A percentile compares a stretch with the other conserved stretches of the same genome.
phyloP scores from a whole-genome alignment of 1,139 yeast genomes.

The Debaryomyces nepalensis region DNA sequence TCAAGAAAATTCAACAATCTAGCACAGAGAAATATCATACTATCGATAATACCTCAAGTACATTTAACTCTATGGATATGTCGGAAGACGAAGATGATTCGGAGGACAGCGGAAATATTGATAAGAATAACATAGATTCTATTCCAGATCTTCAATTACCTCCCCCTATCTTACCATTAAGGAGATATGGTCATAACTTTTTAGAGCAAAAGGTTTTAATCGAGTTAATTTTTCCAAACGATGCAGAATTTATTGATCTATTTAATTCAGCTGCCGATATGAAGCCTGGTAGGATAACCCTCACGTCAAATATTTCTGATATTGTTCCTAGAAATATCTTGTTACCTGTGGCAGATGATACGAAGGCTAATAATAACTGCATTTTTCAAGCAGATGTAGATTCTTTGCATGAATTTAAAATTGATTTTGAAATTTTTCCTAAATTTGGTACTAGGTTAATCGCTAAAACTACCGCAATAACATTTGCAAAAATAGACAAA shows the following conservation, averaged over 20 bases:
- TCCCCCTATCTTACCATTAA: conserved; percentile 91
- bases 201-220: conserved; percentile 85
- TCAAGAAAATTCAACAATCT: neutral
- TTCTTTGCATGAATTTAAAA: conserved; percentile 63
- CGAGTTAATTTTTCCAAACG: conserved; percentile 69
- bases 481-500: conserved; percentile 51
- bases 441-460: conserved; percentile 91
- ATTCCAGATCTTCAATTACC: conserved; percentile 93
- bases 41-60: neutral
- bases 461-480: conserved; percentile 84
- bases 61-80: conserved; percentile 28
- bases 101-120: conserved; percentile 42
- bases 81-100: conserved; percentile 44
- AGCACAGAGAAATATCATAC: conserved; percentile 8
- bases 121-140: conserved; percentile 56
- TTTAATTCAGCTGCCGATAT: conserved; percentile 49
- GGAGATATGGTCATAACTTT: conserved; percentile 95
- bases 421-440: conserved; percentile 92
- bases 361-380: conserved; percentile 56
- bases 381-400: conserved; percentile 87
- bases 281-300: conserved; percentile 65
- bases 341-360: conserved; percentile 76
- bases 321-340: conserved; percentile 85
- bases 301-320: conserved; percentile 70
- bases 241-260: conserved; percentile 56